Base-by-base conservation (phyloP, 192 early-diverging fungal species). In the Entomortierella lignicola region DNA sequence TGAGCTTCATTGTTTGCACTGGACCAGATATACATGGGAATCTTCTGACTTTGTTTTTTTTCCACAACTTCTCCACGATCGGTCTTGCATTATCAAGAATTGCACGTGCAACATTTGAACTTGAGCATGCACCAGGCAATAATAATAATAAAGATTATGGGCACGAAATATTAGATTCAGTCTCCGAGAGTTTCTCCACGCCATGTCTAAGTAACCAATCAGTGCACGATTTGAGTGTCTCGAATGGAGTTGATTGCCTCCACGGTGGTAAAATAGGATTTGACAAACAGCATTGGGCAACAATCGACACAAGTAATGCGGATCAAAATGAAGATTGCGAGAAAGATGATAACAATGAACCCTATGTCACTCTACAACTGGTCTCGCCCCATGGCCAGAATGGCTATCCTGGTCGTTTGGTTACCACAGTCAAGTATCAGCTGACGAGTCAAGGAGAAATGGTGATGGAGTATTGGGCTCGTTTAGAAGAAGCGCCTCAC, bases 191-290 rank as follows among this genome's bases (percentile, higher is more conserved):
- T 21, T 50, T 50, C 21, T 17, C 59, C 41, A 21, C 59, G 5
- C 1, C 42, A 13, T 8, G 23, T 18, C 15, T 26, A 29, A 4
- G n/a, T 3, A 13, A 56, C 20, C 7, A 8, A 66, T 3, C 55
- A 13, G 59, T 32, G 0, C 92, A 91, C 66, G 25, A 60, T 1
- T 79, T 95, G 21, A 70, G 85, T 1, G 71, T 87, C 48, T 94
- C 89, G 62, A 92, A 96, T 62, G 91, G 92, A 5, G 81, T 85
- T 12, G 94, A 96, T 57, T 81, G 82, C 6, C 89, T 95, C n/a
- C 96, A 98, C 59, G 95, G 95, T 55, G 95, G 95, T 1, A 47
- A 74, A 7, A 25, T 67, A 0, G 94, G 94, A 1, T 96, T 94
- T 64, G 94, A 96, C 85, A 93, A 94, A 64, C 69, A 84, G 44